Base-by-base conservation (phyloP, 106 monocot genomes). In the Alisma plantagoaquatica region DNA sequence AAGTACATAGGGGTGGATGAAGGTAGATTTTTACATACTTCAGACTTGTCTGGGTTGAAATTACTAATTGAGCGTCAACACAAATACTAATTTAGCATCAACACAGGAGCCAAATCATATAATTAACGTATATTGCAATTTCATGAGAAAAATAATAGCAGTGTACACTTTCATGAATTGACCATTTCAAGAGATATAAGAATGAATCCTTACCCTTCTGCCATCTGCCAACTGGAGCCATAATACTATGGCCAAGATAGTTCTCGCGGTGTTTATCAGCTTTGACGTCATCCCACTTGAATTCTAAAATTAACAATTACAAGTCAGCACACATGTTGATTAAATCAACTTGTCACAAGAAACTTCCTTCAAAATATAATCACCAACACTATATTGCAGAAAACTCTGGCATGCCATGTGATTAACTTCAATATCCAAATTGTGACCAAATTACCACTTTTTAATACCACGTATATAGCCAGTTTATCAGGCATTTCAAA, bases 241-340 rank as follows among this genome's bases (percentile, higher is more conserved):
- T 91, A 56, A 91, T 56, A 44, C 91, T 91, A 45, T 91, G 91
- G 23, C 91, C 91, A 61, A 91, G 57, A 69, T 91, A 91, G 44
- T 91, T 91, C 56, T 91, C 91, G 51, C 91, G 80, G 56, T 91
- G 77, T 66, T 91, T 91, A 61, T 91, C 91, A 64, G 69, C 80
- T 66, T 91, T 91, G 24, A 91, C 91, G 70, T 91, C 91, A n/a
- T 91, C 91, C 91, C 91, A 91, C 46, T 74, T 84, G 57, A 91
- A 91, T 67, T 91, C 91, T 91, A 77, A 7, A 21, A n/a, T n/a
- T n/a, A n/a, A n/a, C n/a, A n/a, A n/a, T n/a, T 12, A 9, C 50
- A 12, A 59, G 27, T 29, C 29, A 8, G 30, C 19, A 46, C 2
- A 3, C 2, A 35, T 6, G 10, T 7, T 27, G 18, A 15, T 27